Evolutionary conservation across 1,284 basidiomycete species (phyloP), one percentile per base, ranked within the genome.

Genomic region (Leccinum insigne): DNA sequence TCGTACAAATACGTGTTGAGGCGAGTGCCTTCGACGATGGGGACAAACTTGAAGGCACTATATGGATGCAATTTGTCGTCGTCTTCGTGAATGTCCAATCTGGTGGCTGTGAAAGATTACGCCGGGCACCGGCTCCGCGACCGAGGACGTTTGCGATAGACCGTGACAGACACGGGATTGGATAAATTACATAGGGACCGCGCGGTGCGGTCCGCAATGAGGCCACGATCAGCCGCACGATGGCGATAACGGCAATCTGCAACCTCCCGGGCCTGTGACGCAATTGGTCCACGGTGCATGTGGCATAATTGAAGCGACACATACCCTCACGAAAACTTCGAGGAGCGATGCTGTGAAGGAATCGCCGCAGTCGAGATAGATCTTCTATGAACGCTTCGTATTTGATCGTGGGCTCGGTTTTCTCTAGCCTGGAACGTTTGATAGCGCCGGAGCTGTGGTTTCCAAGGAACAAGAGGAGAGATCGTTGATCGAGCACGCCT

Each of bases 301-400:
- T 10, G 40, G 21, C 7, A 49, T 49, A 5, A 32, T 2, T 38
- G 7, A 44, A 52, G 35, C 16, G 40, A 63, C 23, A 52, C 86
- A 74, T 71, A 91, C 90, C 79, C 87, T 90, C 71, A 92, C 89
- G 57, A 92, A 80, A 42, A 90, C 82, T 67, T 92, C 90, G 63
- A 91, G 77, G 54, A 92, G 72, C 1, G 87, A 85, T 4, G 88
- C 83, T 1, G 90, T 91, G 76, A 92, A 92, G 1, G 88, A 85
- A 73, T 92, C 91, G 21, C 89, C 90, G 35, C 82, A 82, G 71
- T 91, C 88, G 54, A 93, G 79, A 38, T 90, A 32, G 32, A 32
- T 32, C 86, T 69, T 89, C 84, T 32, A 91, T 86, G 69, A 93
- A 92, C 16, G 82, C 76, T 72, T 91, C 87, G 72, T 90, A 92